Evolutionary conservation across 176 grass and related monocot genomes (phyloP).

Genomic region (Carex myosuroides): DNA sequence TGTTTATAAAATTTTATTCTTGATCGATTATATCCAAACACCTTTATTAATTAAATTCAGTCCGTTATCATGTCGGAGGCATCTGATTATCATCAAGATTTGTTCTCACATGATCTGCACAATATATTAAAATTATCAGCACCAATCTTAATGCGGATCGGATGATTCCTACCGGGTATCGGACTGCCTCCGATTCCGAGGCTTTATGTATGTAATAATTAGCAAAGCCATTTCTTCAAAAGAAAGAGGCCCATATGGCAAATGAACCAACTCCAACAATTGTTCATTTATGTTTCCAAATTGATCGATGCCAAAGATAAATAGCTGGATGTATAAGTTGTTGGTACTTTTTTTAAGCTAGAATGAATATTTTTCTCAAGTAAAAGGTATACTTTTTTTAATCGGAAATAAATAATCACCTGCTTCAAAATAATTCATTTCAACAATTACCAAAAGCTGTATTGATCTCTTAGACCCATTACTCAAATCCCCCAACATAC

Average conservation of each 20-base stretch:
- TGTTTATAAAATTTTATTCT: not conserved
- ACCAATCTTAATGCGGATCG: too few relatives aligned
- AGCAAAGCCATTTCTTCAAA: too few relatives aligned
- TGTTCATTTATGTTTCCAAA: not conserved
- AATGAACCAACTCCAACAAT: too few relatives aligned
- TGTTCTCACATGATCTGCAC: too few relatives aligned
- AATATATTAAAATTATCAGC: too few relatives aligned
- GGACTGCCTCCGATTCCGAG: too few relatives aligned
- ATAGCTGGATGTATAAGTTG: not conserved
- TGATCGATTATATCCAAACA: not conserved
- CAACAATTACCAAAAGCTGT: not conserved
- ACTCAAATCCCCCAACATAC: not conserved
- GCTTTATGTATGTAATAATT: too few relatives aligned
- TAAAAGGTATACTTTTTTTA: not conserved
- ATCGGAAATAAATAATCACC: not conserved
- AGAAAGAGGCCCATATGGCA: not conserved
- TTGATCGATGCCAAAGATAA: not conserved
- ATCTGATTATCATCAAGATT: too few relatives aligned
- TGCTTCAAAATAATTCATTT: not conserved
- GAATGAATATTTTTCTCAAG: not conserved
- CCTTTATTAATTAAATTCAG: too few relatives aligned
- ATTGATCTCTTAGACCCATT: not conserved
- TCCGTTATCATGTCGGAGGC: too few relatives aligned
- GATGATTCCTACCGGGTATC: too few relatives aligned
- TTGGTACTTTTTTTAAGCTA: not conserved